A percentile compares a stretch with the other conserved stretches of the same genome.
These are phyloP conservation scores for Cryptosporidium felis DNA, from an alignment of 169 alveolate genomes.

Conservation along the genomic window DNA sequence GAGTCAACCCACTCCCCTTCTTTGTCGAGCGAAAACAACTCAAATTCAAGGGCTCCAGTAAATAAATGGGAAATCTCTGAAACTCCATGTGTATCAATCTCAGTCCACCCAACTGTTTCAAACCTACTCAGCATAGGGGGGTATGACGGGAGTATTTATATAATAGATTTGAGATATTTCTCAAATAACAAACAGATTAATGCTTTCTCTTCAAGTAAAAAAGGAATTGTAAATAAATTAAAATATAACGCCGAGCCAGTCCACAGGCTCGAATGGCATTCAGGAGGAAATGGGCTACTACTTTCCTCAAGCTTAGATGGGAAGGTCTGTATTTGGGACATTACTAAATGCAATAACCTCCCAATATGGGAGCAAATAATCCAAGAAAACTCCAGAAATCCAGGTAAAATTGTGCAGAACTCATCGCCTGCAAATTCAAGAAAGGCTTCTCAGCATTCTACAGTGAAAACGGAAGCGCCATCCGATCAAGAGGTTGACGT, in stretches of 20 bases:
- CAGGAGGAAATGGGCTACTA: conserved; percentile 58
- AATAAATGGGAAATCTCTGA: conserved; percentile 38
- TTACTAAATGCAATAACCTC: conserved; percentile 28
- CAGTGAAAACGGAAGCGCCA: not conserved
- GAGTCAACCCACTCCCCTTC: too few species aligned
- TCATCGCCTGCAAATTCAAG: not conserved
- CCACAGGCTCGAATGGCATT: conserved; percentile 68
- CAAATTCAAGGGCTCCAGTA: not conserved
- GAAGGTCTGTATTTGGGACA: conserved; percentile 49
- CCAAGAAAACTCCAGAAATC: too few species aligned
- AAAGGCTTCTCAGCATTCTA: not conserved
- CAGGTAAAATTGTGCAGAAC: too few species aligned
- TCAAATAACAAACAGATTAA: conserved; percentile 33
- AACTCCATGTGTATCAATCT: conserved; percentile 45
- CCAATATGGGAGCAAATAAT: conserved; percentile 65
- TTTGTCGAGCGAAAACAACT: too few species aligned
- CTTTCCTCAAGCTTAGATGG: conserved; percentile 58
- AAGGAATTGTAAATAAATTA: conserved; percentile 11
- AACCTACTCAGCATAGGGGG: conserved; percentile 17
- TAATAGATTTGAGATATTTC: conserved; percentile 37
- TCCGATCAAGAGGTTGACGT: not conserved
- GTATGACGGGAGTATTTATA: conserved; percentile 33
- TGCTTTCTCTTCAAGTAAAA: not conserved
- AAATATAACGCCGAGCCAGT: conserved; percentile 9
- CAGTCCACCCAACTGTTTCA: conserved; percentile 44